These are phyloP conservation scores for Mycena latifolia DNA, from an alignment of 768 basidiomycete species.

Conservation along the genomic window DNA sequence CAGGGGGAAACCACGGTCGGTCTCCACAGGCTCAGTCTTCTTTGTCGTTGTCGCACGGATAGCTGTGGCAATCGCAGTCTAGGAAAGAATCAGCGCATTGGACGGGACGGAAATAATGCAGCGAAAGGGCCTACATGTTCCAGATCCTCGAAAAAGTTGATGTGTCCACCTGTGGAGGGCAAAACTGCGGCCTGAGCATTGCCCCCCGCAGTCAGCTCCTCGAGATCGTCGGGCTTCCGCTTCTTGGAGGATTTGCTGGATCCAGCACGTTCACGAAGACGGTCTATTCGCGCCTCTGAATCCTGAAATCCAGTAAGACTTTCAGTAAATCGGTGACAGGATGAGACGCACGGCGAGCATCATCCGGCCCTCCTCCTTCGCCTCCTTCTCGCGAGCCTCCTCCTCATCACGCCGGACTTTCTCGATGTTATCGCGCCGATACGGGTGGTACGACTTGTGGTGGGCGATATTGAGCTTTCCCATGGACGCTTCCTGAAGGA, in stretches of 20 bases:
- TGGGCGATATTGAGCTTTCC: constrained; percentile 92
- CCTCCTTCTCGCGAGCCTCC: constrained; percentile 75
- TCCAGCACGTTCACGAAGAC: constrained; percentile 74
- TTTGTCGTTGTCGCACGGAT: constrained; percentile 64
- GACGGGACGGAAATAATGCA: too few species aligned
- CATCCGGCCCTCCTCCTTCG: constrained; percentile 77
- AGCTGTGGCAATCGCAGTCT: constrained; percentile 61
- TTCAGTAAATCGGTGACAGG: constrained; percentile 31
- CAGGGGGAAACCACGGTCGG: constrained; percentile 79
- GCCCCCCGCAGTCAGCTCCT: constrained; percentile 34
- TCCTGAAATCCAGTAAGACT: constrained; percentile 60
- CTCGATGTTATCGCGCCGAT: constrained; percentile 87
- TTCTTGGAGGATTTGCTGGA: constrained; percentile 46
- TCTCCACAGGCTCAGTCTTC: constrained; percentile 61
- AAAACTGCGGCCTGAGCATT: constrained; percentile 50
- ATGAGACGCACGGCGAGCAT: constrained; percentile 70
- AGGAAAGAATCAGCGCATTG: constrained; percentile 4
- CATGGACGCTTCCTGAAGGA: too few species aligned
- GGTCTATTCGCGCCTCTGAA: constrained; percentile 80
- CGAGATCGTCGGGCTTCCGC: constrained; percentile 47
- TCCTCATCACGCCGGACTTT: constrained; percentile 86
- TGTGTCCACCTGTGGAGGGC: constrained; percentile 72
- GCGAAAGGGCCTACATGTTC: constrained; percentile 64
- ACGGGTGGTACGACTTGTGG: constrained; percentile 93
- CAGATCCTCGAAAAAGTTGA: constrained; percentile 88